A percentile compares a stretch with the other conserved stretches of the same genome.
Conservation (phyloP, 192 early-diverging fungal genomes). For the Martensiomyces pterosporus region DNA sequence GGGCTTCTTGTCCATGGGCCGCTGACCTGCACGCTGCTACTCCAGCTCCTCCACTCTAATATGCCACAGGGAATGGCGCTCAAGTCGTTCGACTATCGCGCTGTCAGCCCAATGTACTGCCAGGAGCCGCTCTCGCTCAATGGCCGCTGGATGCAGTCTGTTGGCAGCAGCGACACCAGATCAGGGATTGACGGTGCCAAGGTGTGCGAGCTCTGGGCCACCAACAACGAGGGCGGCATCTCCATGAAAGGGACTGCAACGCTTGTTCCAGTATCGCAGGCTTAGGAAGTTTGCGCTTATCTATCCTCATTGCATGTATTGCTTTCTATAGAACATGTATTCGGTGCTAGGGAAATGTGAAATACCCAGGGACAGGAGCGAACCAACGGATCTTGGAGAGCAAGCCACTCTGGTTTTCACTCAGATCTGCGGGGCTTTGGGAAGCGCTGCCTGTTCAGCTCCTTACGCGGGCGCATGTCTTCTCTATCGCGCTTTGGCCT, state of each 20-base stretch:
- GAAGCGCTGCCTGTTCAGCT: too few species aligned
- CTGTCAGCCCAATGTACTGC: constrained; percentile 64
- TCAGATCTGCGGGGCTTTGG: too few species aligned
- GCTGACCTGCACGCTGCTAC: constrained; percentile 69
- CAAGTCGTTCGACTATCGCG: constrained; percentile 65
- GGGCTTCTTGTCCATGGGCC: constrained; percentile 76
- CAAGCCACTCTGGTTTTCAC: too few species aligned
- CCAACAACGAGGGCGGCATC: constrained; percentile 59
- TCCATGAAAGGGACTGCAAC: constrained; percentile 67
- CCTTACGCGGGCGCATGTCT: too few species aligned
- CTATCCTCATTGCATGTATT: too few species aligned
- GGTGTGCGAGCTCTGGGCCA: constrained; percentile 69
- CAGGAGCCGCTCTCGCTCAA: constrained; percentile 54
- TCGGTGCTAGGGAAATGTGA: too few species aligned
- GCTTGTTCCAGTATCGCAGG: constrained; percentile 23
- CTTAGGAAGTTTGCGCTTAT: constrained; percentile 6
- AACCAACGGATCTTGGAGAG: too few species aligned
- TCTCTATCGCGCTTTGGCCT: too few species aligned
- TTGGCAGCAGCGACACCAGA: constrained; percentile 9
- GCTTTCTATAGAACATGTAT: too few species aligned
- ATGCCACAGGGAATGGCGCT: constrained; percentile 42
- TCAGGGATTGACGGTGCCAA: constrained; percentile 19
- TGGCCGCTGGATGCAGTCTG: constrained; percentile 30
- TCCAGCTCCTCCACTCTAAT: constrained; percentile 58
- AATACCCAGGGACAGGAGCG: too few species aligned